These are phyloP conservation scores for Halenospora varia DNA, from an alignment of 495 filamentous ascomycete genomes.

Conservation along the genomic window DNA sequence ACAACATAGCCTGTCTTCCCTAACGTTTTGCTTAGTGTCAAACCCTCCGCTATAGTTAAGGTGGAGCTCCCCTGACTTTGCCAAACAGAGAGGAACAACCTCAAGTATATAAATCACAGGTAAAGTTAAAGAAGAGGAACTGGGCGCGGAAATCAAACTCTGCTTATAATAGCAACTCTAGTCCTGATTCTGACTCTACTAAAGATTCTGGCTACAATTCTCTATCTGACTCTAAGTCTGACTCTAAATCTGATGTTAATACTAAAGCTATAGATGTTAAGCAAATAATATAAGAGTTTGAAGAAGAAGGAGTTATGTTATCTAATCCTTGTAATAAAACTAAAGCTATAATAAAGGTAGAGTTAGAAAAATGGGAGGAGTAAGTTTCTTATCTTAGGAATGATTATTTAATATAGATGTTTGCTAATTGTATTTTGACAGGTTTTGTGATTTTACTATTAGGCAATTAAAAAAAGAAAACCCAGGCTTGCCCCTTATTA, in stretches of 20 bases:
- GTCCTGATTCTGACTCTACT: neutral
- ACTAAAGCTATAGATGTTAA: no score
- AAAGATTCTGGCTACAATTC: constrained; percentile 8
- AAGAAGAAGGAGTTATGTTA: neutral
- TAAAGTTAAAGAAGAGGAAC: constrained; percentile 4
- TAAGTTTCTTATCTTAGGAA: constrained; percentile 7
- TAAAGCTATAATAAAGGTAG: neutral
- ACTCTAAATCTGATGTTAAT: neutral
- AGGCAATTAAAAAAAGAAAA: neutral
- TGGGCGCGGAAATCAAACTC: no score
- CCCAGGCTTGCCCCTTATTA: neutral
- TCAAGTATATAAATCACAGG: constrained; percentile 2
- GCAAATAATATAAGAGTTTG: no score
- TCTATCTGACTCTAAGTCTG: neutral
- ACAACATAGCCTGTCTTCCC: neutral
- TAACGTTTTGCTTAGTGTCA: constrained; percentile 10
- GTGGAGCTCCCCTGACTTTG: neutral
- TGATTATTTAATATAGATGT: no score
- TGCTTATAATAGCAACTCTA: neutral
- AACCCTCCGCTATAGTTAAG: constrained; percentile 3
- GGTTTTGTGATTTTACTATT: no score
- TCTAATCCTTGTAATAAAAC: constrained; percentile 3
- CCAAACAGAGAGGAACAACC: neutral
- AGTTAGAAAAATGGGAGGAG: constrained; percentile 1
- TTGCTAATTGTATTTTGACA: no score